Evolutionary conservation across 2,329 filamentous ascomycete genomes (phyloP).

Genomic region (Stromatinia cepivora): DNA sequence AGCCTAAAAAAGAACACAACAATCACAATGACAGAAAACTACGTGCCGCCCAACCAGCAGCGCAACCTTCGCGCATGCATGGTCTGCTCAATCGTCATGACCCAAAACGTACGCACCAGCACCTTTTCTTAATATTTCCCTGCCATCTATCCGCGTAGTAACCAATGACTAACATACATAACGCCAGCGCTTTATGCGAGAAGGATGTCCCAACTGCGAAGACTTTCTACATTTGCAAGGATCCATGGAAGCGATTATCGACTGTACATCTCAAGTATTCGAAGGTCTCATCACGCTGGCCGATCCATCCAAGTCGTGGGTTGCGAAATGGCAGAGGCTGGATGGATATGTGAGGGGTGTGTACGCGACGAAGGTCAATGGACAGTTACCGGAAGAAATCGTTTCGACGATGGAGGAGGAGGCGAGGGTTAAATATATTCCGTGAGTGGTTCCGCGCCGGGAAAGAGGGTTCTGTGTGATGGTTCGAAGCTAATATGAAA

Average conservation of each 20-base stretch:
- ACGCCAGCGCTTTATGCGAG: slow-evolving; percentile 73
- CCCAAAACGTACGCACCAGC: slow-evolving; percentile 59
- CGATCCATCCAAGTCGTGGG: slow-evolving; percentile 84
- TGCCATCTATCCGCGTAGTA: slow-evolving; percentile 15
- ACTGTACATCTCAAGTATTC: slow-evolving; percentile 94
- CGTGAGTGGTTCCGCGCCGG: slow-evolving; percentile 49
- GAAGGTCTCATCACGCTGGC: slow-evolving; percentile 86
- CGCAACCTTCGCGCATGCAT: slow-evolving; percentile 94
- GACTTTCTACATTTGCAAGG: slow-evolving; percentile 81
- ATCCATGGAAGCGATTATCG: slow-evolving; percentile 77
- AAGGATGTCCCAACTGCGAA: slow-evolving; percentile 97
- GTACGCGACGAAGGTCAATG: slow-evolving; percentile 93
- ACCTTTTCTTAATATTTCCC: not conserved
- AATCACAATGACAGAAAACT: slow-evolving; percentile 52
- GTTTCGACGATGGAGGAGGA: slow-evolving; percentile 61
- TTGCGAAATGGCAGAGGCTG: slow-evolving; percentile 93
- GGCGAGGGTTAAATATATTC: slow-evolving; percentile 64
- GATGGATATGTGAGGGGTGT: slow-evolving; percentile 85
- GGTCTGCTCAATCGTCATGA: slow-evolving; percentile 95
- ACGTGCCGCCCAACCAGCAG: slow-evolving; percentile 71
- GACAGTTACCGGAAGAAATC: slow-evolving; percentile 69
- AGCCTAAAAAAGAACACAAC: not conserved
- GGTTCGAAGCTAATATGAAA: slow-evolving; percentile 28
- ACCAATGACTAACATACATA: slow-evolving; percentile 22
- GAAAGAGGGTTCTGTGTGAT: not conserved